Base-by-base conservation (phyloP, 805 yeast species). In the Zygosaccharomyces siamensis region DNA sequence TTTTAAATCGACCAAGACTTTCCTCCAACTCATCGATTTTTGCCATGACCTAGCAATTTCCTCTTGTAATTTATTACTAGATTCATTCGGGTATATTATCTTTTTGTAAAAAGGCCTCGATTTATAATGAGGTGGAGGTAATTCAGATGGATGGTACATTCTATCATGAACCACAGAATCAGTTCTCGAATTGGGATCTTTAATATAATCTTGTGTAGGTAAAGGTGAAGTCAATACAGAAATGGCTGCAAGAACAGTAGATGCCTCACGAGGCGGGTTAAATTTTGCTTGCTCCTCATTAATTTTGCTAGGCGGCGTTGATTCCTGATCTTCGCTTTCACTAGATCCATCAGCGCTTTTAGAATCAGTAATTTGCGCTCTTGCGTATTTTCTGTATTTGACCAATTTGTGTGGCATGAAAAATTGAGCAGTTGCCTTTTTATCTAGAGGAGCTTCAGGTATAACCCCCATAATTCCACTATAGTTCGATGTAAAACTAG, bases 41-140 rank as follows among this genome's bases (percentile, higher is more conserved):
- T 92, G 98, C 84, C 96, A 93, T 41, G 82, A 80, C 36, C 96
- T 71, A 0, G 99, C 99, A 45, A 93, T 84, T 47, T 78, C 76
- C 55, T 93, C 98, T 49, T 72, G 73, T 1, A 64, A 60, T 35
- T 65, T 54, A 48, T 67, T 63, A 3, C 51, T 55, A 27, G 63
- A 56, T 38, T 67, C 70, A 38, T 65, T 61, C 3, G 66, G 67
- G 46, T 62, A 64, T 12, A 66, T 49, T 1, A 66, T 42, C 39
- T 62, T 65, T 41, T 62, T 64, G 31, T 62, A 44, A 5, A 52
- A 44, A 2, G 63, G 51, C 20, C 67, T 53, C 31, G 59, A 55
- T 8, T 50, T 44, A 44, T 70, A 72, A 50, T 75, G 72, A 3
- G 77, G 68, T 3, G 75, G 75, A 1, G 96, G 96, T 4, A 85